Evolutionary conservation across 768 basidiomycete genomes (phyloP).

Genomic region (Tubosaeta sp.): DNA sequence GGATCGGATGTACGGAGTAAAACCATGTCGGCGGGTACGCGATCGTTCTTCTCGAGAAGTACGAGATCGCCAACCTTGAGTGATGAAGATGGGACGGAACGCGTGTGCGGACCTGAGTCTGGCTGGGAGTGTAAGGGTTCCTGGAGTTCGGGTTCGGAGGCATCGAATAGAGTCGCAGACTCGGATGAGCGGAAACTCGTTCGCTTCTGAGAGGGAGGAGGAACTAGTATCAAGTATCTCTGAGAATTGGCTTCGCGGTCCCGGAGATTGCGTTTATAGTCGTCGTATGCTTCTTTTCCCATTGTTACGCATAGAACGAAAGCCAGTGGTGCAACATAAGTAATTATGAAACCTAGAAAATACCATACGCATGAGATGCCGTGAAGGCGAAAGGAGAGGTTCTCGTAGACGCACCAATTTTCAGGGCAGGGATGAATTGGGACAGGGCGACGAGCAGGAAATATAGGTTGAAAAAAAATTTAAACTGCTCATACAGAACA

Average conservation of each 20-base stretch:
- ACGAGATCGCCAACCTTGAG: slow-evolving; percentile 91
- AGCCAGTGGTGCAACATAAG: slow-evolving; percentile 93
- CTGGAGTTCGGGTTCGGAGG: slow-evolving; percentile 19
- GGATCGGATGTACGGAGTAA: slow-evolving; percentile 84
- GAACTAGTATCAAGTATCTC: slow-evolving; percentile 79
- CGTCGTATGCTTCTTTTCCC: slow-evolving; percentile 98
- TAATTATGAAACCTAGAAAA: slow-evolving; percentile 79
- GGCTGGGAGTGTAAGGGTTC: slow-evolving; percentile 13
- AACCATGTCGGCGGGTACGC: slow-evolving; percentile 92
- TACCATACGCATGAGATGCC: neutral
- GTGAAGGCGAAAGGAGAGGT: neutral
- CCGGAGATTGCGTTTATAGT: slow-evolving; percentile 89
- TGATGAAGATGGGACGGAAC: slow-evolving; percentile 82
- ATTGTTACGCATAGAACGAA: slow-evolving; percentile 95
- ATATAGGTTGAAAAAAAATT: slow-evolving; percentile 99
- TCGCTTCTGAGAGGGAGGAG: slow-evolving; percentile 36
- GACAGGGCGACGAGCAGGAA: slow-evolving; percentile 95
- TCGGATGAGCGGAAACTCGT: slow-evolving; percentile 10
- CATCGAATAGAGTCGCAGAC: slow-evolving; percentile 16
- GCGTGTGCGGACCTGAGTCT: slow-evolving; percentile 49
- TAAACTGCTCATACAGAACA: slow-evolving; percentile 99
- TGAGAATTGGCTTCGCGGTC: slow-evolving; percentile 95
- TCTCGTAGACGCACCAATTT: slow-evolving; percentile 66
- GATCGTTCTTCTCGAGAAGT: slow-evolving; percentile 91
- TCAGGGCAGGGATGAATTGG: slow-evolving; percentile 93